Evolutionary conservation across 192 early-diverging fungal genomes (phyloP).

Genomic region (Backusella morwellensis): DNA sequence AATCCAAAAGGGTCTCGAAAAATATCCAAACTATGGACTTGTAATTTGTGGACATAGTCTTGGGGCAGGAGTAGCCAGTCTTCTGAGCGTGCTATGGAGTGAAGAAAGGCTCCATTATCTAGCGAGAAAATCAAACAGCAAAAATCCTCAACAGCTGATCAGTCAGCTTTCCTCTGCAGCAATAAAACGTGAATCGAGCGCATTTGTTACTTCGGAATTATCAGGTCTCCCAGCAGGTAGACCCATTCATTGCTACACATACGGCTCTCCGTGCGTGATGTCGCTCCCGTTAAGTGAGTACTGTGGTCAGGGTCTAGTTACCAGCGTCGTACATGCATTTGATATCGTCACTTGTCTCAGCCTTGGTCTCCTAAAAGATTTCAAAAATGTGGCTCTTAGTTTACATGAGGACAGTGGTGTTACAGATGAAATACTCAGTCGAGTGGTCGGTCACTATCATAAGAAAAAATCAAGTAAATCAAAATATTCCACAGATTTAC

Average conservation of each 20-base stretch:
- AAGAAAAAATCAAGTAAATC: conserved; percentile 7
- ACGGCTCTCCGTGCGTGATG: conserved; percentile 79
- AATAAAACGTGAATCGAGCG: conserved; percentile 41
- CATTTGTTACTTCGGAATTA: conserved; percentile 60
- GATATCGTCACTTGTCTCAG: conserved; percentile 79
- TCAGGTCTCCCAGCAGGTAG: conserved; percentile 69
- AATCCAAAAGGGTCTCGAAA: conserved; percentile 66
- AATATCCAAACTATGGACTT: conserved; percentile 77
- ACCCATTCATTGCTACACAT: conserved; percentile 82
- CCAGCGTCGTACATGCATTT: conserved; percentile 73
- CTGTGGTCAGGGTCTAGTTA: conserved; percentile 67
- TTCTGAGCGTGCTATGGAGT: conserved; percentile 80
- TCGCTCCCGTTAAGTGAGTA: conserved; percentile 65
- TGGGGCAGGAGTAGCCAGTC: conserved; percentile 82
- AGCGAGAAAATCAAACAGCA: background rate
- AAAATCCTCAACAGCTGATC: background rate
- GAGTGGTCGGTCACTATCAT: conserved; percentile 49
- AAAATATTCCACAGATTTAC: conserved; percentile 5
- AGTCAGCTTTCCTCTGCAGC: background rate
- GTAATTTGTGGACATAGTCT: conserved; percentile 87
- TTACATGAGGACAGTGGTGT: conserved; percentile 58
- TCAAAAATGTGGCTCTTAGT: conserved; percentile 67
- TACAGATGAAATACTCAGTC: conserved; percentile 64
- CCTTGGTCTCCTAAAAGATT: conserved; percentile 72
- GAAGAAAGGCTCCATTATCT: conserved; percentile 32